A percentile compares a stretch with the other conserved stretches of the same genome.
Conservation (phyloP, 352 stramenopile species). For the Phytophthora melonis region DNA sequence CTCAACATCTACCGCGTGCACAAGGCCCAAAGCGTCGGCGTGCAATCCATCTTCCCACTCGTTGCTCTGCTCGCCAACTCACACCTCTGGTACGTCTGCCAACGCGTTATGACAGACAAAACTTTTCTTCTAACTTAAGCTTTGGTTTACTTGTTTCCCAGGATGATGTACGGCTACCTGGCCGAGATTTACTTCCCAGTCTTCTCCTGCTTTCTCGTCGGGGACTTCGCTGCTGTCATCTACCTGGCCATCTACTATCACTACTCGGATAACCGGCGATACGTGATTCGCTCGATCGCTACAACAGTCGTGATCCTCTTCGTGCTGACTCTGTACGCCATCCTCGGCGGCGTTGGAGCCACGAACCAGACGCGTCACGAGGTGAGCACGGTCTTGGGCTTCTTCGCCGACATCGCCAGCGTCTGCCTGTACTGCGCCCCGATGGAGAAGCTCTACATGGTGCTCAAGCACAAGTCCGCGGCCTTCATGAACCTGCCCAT, state of each 20-base stretch:
- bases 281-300: slow-evolving; percentile 35
- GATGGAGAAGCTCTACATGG: slow-evolving; percentile 54
- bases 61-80: slow-evolving; percentile 46
- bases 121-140: neutral
- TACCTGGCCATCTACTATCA: slow-evolving; percentile 68
- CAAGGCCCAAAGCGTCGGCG: slow-evolving; percentile 34
- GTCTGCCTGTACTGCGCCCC: slow-evolving; percentile 53
- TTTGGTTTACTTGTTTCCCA: slow-evolving; percentile 9
- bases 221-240: slow-evolving; percentile 43
- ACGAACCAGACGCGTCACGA: slow-evolving; percentile 48
- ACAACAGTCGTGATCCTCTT: slow-evolving; percentile 28
- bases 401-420: slow-evolving; percentile 44
- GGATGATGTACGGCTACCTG: slow-evolving; percentile 65
- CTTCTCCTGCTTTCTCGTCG: slow-evolving; percentile 51
- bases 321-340: slow-evolving; percentile 45
- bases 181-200: slow-evolving; percentile 59
- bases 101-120: neutral
- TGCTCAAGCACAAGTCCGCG: slow-evolving; percentile 54
- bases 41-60: slow-evolving; percentile 48
- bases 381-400: slow-evolving; percentile 43
- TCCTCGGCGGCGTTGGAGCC: slow-evolving; percentile 40
- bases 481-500: slow-evolving; percentile 57
- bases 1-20: slow-evolving; percentile 43
- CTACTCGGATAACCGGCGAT: slow-evolving; percentile 44
- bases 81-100: slow-evolving; percentile 39